A percentile compares a stretch with the other conserved stretches of the same genome.
These are phyloP conservation scores for Kodamaea laetipori DNA, from an alignment of 805 yeast species.

Conservation along the genomic window DNA sequence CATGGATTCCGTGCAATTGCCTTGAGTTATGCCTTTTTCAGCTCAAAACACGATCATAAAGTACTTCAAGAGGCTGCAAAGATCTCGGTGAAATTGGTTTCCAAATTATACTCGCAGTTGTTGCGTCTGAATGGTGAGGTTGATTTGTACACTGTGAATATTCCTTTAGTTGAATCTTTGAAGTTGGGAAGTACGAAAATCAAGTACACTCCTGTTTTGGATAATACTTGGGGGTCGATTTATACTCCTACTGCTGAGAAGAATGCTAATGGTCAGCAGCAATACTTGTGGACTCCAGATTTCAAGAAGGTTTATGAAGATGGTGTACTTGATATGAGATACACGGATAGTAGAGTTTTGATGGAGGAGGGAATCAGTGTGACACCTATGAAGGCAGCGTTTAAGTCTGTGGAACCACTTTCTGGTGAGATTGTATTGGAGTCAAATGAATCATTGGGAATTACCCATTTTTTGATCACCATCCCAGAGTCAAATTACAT, in stretches of 20 bases:
- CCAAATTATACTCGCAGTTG: conserved; percentile 64
- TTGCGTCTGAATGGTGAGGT: conserved; percentile 38
- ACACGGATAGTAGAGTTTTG: conserved; percentile 72
- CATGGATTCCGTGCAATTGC: conserved; percentile 74
- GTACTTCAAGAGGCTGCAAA: conserved; percentile 65
- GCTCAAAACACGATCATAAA: conserved; percentile 48
- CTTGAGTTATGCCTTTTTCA: conserved; percentile 78
- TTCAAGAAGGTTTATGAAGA: conserved; percentile 65
- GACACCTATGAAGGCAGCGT: conserved; percentile 65
- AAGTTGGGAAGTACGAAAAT: conserved; percentile 60
- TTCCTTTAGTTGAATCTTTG: conserved; percentile 67
- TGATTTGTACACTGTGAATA: conserved; percentile 80
- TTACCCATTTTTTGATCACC: conserved; percentile 33
- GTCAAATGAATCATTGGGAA: neutral
- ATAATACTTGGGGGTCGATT: conserved; percentile 77
- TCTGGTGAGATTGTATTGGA: conserved; percentile 59
- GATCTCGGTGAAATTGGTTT: conserved; percentile 63
- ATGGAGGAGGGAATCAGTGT: conserved; percentile 61
- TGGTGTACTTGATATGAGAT: conserved; percentile 40
- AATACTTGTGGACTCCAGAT: conserved; percentile 83
- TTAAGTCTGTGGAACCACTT: conserved; percentile 52
- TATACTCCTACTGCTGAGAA: conserved; percentile 37
- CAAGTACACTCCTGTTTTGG: conserved; percentile 74
- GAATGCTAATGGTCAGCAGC: conserved; percentile 35
- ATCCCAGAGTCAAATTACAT: conserved; percentile 44